Evolutionary conservation across 495 filamentous ascomycete species (phyloP), one percentile per base, ranked within the genome.

Genomic region (Hyaloscypha hepaticicola): DNA sequence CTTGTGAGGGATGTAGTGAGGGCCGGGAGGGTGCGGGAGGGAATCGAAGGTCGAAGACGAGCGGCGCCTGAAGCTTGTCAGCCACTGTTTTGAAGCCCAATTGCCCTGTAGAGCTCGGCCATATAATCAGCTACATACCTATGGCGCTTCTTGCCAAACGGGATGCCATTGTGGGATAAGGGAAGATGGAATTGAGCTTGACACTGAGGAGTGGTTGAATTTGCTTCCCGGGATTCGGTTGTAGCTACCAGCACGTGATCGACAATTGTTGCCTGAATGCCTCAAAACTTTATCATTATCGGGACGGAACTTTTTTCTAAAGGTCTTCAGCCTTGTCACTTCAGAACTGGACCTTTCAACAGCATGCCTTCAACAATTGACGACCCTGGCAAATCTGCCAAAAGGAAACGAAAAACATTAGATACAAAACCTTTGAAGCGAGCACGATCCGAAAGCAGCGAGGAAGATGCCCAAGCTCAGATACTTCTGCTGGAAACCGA

Each of bases 121-220:
- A n/a, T 61, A 48, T 50, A 59, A 65, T 56, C 41, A 71, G 63
- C 63, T 68, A 84, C 92, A 80, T 87, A 96, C 93, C 91, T 79
- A 92, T 79, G 80, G 91, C 91, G 83, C 84, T 91, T 85, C 89
- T 90, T 85, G 89, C 90, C 79, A 97, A 82, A 82, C 92, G 90
- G 77, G 92, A 95, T 83, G 92, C 92, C 93, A 97, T 97, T 89
- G 83, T 88, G 84, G 77, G 76, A 77, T 77, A 75, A 79, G 78
- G 76, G 77, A 76, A 72, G 78, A 78, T 79, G 63, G 26, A 64
- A 59, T 63, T 62, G 55, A 70, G 70, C 62, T 72, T 69, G 41
- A 62, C 29, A 25, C 33, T 60, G 38, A 12, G n/a, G n/a, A 50
- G 51, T 21, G 69, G 29, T 65, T 64, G 55, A 66, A 68, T 66